Conservation (phyloP, 1,284 basidiomycete species). For the Chalciporus sp. region DNA sequence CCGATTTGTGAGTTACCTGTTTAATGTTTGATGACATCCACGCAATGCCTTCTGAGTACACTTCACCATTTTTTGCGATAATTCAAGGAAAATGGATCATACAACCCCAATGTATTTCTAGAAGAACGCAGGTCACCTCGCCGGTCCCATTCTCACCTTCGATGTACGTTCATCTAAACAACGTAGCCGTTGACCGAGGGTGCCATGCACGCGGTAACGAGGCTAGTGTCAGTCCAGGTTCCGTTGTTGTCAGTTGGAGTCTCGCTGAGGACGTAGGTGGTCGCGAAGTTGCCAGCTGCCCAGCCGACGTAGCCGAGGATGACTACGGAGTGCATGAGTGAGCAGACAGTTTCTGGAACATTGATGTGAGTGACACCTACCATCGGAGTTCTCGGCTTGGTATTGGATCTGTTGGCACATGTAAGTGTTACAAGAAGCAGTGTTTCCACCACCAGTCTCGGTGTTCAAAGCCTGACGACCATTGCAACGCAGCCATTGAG, state of each 20-base stretch:
- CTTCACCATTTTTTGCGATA: no score
- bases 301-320: conserved; percentile 17
- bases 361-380: background rate
- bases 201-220: conserved; percentile 13
- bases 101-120: conserved; percentile 5
- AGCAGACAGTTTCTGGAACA: background rate
- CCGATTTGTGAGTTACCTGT: no score
- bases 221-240: conserved; percentile 10
- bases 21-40: no score
- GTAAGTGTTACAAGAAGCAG: conserved; percentile 45
- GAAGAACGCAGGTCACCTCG: no score
- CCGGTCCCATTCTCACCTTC: background rate
- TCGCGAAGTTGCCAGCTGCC: conserved; percentile 13
- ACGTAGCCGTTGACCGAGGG: conserved; percentile 5
- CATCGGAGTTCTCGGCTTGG: conserved; percentile 16
- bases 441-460: conserved; percentile 62
- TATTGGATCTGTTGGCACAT: conserved; percentile 46
- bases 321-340: conserved; percentile 1
- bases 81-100: background rate
- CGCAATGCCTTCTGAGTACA: no score
- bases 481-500: conserved; percentile 50
- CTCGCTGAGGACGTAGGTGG: conserved; percentile 14
- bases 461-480: conserved; percentile 60
- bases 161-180: background rate
- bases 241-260: conserved; percentile 7